phyloP scores from a whole-genome alignment of 768 basidiomycete species.

The Gloeophyllum trabeum region DNA sequence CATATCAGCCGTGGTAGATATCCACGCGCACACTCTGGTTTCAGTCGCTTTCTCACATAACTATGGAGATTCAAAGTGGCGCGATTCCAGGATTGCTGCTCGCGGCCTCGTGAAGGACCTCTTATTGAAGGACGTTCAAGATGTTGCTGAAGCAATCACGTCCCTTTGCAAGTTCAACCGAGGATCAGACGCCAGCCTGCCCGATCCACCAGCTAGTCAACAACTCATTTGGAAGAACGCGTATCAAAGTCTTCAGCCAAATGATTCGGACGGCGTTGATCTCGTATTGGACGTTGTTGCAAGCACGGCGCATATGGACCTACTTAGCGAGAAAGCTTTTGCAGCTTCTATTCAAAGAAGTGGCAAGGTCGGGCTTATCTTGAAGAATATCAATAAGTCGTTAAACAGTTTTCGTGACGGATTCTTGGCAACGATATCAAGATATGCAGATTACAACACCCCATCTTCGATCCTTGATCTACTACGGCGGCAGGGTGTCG shows the following conservation, averaged over 20 bases:
- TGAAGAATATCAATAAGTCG: slow-evolving; percentile 52
- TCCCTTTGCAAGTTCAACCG: slow-evolving; percentile 21
- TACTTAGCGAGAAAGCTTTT: slow-evolving; percentile 22
- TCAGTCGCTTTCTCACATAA: slow-evolving; percentile 31
- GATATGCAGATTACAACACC: slow-evolving; percentile 51
- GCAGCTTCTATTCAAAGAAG: slow-evolving; percentile 4
- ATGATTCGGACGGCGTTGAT: slow-evolving; percentile 47
- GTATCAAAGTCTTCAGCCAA: slow-evolving; percentile 46
- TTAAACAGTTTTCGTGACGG: slow-evolving; percentile 47
- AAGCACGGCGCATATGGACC: slow-evolving; percentile 55
- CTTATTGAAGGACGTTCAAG: slow-evolving; percentile 22
- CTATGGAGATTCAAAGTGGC: slow-evolving; percentile 30
- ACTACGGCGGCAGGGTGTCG: slow-evolving; percentile 42
- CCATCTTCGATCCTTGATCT: slow-evolving; percentile 41
- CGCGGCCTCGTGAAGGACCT: slow-evolving; percentile 26
- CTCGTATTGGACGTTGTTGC: slow-evolving; percentile 49
- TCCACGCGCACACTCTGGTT: slow-evolving; percentile 37
- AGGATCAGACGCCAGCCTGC: too few relatives aligned
- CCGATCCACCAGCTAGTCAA: slow-evolving; percentile 18
- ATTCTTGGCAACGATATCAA: slow-evolving; percentile 50
- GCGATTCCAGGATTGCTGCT: slow-evolving; percentile 25
- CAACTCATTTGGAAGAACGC: slow-evolving; percentile 53
- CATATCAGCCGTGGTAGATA: slow-evolving; percentile 30
- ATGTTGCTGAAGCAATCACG: slow-evolving; percentile 18
- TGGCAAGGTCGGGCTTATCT: slow-evolving; percentile 12